phyloP scores from a whole-genome alignment of 176 grass and related monocot species.

The Oryza punctata region DNA sequence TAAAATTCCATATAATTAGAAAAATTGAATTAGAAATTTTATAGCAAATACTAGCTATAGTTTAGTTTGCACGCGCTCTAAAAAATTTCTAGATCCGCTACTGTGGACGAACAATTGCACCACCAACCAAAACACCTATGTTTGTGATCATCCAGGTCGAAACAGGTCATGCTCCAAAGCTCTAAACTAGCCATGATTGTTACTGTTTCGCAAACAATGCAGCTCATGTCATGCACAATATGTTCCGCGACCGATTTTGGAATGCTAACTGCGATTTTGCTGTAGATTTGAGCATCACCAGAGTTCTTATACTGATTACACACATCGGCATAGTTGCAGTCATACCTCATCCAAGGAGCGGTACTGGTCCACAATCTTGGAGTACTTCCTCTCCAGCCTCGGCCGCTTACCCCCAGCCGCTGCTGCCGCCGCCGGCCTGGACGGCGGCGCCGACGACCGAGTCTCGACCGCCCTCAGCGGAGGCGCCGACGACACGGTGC shows the following conservation, averaged over 20 bases:
- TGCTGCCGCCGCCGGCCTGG: not conserved
- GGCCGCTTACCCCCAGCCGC: slow-evolving; percentile 45
- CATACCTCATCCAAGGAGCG: slow-evolving; percentile 80
- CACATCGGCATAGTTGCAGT: not conserved
- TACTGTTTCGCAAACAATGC: not conserved
- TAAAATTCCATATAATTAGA: too few species aligned
- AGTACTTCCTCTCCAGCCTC: slow-evolving; percentile 75
- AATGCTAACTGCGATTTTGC: not conserved
- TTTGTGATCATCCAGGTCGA: not conserved
- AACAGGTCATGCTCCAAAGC: not conserved
- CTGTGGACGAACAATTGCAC: not conserved
- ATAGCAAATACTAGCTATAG: too few species aligned
- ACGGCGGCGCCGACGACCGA: slow-evolving; percentile 10
- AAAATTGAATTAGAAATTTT: too few species aligned
- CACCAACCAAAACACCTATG: not conserved
- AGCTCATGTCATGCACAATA: not conserved
- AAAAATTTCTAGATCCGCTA: too few species aligned
- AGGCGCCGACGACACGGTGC: slow-evolving; percentile 9
- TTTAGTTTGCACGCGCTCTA: too few species aligned
- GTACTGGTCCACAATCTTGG: slow-evolving; percentile 75
- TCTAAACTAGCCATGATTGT: slow-evolving; percentile 3
- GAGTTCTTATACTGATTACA: not conserved
- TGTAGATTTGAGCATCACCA: slow-evolving; percentile 30
- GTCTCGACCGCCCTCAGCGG: slow-evolving; percentile 27
- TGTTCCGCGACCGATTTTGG: not conserved